These are phyloP conservation scores for Fraxinus sp. DNA, from an alignment of 305 asterid genomes.

Conservation along the genomic window DNA sequence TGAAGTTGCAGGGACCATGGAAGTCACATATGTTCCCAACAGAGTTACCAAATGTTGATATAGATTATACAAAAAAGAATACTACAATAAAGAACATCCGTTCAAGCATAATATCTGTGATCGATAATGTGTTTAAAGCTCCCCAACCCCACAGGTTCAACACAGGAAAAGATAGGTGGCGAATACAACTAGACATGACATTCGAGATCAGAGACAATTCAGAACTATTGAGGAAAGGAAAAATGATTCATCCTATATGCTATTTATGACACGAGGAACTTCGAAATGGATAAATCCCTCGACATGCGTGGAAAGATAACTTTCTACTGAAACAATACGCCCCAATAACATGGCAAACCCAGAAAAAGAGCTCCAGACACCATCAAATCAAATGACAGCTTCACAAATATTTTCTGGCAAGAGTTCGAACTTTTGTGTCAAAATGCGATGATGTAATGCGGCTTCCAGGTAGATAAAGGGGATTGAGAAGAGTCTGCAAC, in stretches of 20 bases:
- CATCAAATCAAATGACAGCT: slow-evolving; percentile 15
- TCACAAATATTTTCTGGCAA: slow-evolving; percentile 81
- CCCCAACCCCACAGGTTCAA: background rate
- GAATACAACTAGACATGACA: background rate
- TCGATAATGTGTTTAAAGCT: background rate
- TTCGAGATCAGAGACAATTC: background rate
- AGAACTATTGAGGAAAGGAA: background rate
- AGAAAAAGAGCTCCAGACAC: slow-evolving; percentile 25
- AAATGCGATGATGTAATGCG: slow-evolving; percentile 87
- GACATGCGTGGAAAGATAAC: slow-evolving; percentile 9
- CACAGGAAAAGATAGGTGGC: background rate
- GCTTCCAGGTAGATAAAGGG: slow-evolving; percentile 88
- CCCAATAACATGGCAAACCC: slow-evolving; percentile 22
- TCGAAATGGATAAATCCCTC: slow-evolving; percentile 11
- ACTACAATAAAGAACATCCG: slow-evolving; percentile 7
- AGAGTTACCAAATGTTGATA: background rate
- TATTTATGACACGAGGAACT: background rate
- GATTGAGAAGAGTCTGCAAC: slow-evolving; percentile 85
- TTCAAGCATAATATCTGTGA: background rate
- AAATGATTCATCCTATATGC: background rate
- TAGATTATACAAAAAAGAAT: background rate
- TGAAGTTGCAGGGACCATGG: background rate
- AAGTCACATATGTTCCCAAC: background rate
- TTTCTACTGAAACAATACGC: slow-evolving; percentile 14
- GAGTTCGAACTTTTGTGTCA: slow-evolving; percentile 89